phyloP scores from a whole-genome alignment of 768 basidiomycete species.

The Trichaptum fuscoviolaceum region DNA sequence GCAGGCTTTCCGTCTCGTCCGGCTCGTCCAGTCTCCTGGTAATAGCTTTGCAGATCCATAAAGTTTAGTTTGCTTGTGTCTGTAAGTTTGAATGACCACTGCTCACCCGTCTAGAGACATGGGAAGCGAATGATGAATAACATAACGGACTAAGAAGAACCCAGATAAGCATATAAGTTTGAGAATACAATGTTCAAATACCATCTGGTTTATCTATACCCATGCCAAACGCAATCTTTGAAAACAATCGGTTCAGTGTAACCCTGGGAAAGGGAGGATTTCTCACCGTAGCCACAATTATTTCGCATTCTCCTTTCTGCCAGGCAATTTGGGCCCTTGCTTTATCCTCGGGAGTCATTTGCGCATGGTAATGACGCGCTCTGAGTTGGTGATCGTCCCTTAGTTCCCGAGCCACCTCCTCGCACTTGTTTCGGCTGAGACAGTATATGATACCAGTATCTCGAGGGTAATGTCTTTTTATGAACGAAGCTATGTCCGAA shows the following conservation, averaged over 20 bases:
- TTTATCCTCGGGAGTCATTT: conserved; percentile 59
- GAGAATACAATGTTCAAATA: conserved; percentile 20
- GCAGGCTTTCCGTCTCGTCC: conserved; percentile 85
- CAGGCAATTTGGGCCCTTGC: conserved; percentile 61
- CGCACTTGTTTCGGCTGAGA: conserved; percentile 64
- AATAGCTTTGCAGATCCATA: conserved; percentile 48
- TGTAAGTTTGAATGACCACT: conserved; percentile 5
- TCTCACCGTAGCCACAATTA: conserved; percentile 90
- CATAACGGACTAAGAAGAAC: conserved; percentile 66
- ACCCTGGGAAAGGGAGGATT: neutral
- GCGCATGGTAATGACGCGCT: conserved; percentile 85
- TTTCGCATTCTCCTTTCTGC: conserved; percentile 63
- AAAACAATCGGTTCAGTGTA: conserved; percentile 5
- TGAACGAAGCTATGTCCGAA: conserved; percentile 60
- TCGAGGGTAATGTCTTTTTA: conserved; percentile 49
- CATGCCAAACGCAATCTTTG: conserved; percentile 94
- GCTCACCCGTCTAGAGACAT: conserved; percentile 77
- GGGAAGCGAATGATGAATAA: conserved; percentile 84
- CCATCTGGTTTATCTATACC: conserved; percentile 87
- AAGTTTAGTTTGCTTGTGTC: conserved; percentile 4
- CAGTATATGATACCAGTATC: conserved; percentile 87
- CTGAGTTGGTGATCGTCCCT: conserved; percentile 49
- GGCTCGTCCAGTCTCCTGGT: conserved; percentile 96
- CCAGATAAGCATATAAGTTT: conserved; percentile 6
- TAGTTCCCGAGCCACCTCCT: conserved; percentile 70